Conservation (phyloP, 2,329 filamentous ascomycete species). For the Claviceps arundinis region DNA sequence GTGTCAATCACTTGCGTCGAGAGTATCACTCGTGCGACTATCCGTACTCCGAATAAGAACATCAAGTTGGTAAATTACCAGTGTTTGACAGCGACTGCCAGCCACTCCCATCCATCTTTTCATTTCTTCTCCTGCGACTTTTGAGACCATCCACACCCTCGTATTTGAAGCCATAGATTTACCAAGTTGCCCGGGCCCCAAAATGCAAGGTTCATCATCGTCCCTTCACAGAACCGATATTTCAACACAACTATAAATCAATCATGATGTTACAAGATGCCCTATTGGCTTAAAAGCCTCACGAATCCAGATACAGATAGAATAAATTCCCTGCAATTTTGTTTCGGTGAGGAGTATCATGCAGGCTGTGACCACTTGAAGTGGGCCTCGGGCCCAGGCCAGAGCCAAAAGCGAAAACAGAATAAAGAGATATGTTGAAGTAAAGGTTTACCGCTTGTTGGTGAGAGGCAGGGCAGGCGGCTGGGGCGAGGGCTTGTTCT, state of each 20-base stretch:
- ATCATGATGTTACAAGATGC: neutral
- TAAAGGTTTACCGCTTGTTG: conserved; percentile 1
- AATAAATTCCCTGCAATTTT: neutral
- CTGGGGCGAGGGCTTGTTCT: conserved; percentile 4
- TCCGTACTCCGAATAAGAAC: too few relatives aligned
- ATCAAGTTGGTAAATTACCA: too few relatives aligned
- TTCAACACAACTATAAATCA: neutral
- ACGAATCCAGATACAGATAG: neutral
- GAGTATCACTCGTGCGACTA: too few relatives aligned
- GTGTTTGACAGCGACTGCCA: neutral
- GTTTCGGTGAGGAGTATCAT: neutral
- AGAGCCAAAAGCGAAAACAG: neutral
- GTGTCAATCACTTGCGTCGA: too few relatives aligned
- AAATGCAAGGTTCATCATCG: neutral
- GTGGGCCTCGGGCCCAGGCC: neutral
- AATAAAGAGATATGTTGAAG: neutral
- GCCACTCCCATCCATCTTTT: too few relatives aligned
- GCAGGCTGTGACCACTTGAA: neutral
- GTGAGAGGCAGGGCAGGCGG: conserved; percentile 3
- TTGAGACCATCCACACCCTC: neutral
- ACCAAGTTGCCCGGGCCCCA: neutral
- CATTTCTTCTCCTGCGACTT: too few relatives aligned
- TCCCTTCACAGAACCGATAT: neutral
- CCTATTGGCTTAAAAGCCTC: neutral
- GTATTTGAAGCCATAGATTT: neutral